These are phyloP conservation scores for Neofusicoccum laricinum DNA, from an alignment of 2,329 filamentous ascomycete genomes.

Conservation along the genomic window DNA sequence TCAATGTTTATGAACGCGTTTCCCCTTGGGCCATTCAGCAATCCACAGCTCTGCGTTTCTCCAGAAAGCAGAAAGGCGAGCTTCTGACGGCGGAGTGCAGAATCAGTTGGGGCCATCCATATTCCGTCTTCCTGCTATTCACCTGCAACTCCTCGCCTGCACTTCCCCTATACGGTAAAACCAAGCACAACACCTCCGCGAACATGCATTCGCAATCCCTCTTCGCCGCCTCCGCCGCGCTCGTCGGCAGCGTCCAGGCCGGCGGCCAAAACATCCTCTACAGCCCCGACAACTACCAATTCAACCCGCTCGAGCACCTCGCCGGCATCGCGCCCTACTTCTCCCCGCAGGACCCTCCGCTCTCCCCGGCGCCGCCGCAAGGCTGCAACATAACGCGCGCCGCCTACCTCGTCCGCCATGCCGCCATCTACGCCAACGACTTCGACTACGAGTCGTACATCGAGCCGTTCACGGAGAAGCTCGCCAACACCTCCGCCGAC, in stretches of 20 bases:
- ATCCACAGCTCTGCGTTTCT: not conserved
- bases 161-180: not conserved
- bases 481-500: slow-evolving; percentile 55
- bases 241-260: not conserved
- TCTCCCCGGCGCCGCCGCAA: slow-evolving; percentile 47
- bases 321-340: slow-evolving; percentile 52
- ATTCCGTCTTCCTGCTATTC: too few relatives aligned
- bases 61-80: not conserved
- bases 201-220: not conserved
- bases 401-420: slow-evolving; percentile 50
- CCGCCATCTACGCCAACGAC: slow-evolving; percentile 52
- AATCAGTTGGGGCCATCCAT: not conserved
- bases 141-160: too few relatives aligned
- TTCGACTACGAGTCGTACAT: slow-evolving; percentile 53
- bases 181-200: not conserved
- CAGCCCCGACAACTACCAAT: slow-evolving; percentile 23
- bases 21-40: too few relatives aligned
- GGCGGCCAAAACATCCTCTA: slow-evolving; percentile 13
- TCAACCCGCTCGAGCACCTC: slow-evolving; percentile 49
- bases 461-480: slow-evolving; percentile 53
- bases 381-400: slow-evolving; percentile 51
- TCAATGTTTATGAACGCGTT: not conserved
- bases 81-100: not conserved
- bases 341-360: slow-evolving; percentile 45
- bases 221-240: not conserved